A percentile compares a stretch with the other conserved stretches of the same genome.
Evolutionary conservation across 495 filamentous ascomycete genomes (phyloP).

Genomic region (Talaromyces wortmannii): DNA sequence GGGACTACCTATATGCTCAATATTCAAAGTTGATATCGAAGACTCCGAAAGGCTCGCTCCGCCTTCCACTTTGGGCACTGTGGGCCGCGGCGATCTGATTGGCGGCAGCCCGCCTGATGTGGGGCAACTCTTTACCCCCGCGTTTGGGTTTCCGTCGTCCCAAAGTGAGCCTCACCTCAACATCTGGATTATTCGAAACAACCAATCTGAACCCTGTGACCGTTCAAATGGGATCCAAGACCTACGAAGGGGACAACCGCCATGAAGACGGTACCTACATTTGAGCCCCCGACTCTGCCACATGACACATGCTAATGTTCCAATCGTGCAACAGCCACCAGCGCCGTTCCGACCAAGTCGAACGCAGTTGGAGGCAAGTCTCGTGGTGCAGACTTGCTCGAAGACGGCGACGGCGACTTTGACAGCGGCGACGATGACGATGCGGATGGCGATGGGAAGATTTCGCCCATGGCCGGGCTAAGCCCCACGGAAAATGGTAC

Average conservation of each 20-base stretch:
- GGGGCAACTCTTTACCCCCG: too few species aligned
- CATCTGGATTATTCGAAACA: too few species aligned
- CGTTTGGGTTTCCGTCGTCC: too few species aligned
- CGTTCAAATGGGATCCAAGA: too few species aligned
- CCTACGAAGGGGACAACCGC: not conserved
- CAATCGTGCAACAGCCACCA: constrained; percentile 4
- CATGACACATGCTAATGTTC: not conserved
- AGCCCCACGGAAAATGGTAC: not conserved
- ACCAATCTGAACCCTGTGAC: too few species aligned
- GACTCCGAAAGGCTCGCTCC: too few species aligned
- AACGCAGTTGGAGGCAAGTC: constrained; percentile 34
- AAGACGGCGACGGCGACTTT: constrained; percentile 31
- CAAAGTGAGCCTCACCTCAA: too few species aligned
- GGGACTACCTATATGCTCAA: too few species aligned
- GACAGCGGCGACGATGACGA: constrained; percentile 47
- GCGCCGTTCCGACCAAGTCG: constrained; percentile 21
- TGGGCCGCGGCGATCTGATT: too few species aligned
- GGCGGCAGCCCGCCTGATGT: too few species aligned
- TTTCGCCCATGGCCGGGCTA: constrained; percentile 11
- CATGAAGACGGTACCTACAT: constrained; percentile 12
- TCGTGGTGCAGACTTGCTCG: constrained; percentile 24
- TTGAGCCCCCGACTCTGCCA: not conserved
- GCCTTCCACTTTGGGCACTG: too few species aligned
- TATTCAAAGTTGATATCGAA: too few species aligned
- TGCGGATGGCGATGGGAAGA: constrained; percentile 34